These are phyloP conservation scores for Colletotrichum sp. DNA, from an alignment of 2,329 filamentous ascomycete species.

Conservation along the genomic window DNA sequence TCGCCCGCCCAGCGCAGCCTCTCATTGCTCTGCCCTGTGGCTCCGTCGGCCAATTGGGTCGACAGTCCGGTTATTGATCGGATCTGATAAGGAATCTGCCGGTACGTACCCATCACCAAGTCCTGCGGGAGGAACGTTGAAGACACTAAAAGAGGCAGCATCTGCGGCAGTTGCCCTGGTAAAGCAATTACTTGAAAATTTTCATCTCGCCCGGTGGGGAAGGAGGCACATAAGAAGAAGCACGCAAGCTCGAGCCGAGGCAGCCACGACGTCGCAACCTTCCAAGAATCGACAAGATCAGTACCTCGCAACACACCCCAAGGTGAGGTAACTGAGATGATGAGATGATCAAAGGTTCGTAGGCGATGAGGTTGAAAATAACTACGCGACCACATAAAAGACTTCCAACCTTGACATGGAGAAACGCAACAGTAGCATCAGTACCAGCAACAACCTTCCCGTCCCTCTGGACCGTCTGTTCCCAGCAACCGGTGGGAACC, in stretches of 20 bases:
- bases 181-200: background rate
- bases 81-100: conserved; percentile 19
- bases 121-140: background rate
- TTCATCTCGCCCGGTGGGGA: background rate
- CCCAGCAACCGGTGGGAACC: background rate
- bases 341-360: no score
- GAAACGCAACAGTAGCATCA: background rate
- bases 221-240: background rate
- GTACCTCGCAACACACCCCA: background rate
- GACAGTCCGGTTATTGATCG: conserved; percentile 11
- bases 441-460: background rate
- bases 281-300: background rate
- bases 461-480: background rate
- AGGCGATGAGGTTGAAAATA: background rate
- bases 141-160: conserved; percentile 9
- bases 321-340: background rate
- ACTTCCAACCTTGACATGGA: background rate
- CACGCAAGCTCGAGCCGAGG: conserved; percentile 5
- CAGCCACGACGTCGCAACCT: background rate
- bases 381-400: rapidly evolving
- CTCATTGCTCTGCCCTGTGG: background rate
- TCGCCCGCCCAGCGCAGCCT: background rate
- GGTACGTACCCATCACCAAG: conserved; percentile 9
- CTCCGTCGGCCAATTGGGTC: conserved; percentile 7
- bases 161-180: conserved; percentile 1